Conservation (phyloP, 352 stramenopile genomes). For the Pythium sp. region DNA sequence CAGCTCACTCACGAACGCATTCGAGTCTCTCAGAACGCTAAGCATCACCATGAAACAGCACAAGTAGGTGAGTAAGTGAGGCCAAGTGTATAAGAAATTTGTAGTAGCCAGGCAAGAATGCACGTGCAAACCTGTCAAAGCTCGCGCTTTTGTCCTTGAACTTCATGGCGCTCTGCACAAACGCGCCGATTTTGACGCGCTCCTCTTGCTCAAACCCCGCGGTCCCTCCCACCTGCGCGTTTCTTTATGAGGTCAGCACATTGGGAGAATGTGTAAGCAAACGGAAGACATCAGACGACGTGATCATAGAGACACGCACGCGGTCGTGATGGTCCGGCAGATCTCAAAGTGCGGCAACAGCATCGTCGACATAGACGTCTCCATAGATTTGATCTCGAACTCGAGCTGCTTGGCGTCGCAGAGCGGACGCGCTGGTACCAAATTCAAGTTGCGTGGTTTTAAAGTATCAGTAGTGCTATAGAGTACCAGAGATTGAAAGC, state of each 20-base stretch:
- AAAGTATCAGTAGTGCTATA: background rate
- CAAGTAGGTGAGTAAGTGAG: background rate
- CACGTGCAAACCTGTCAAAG: constrained; percentile 29
- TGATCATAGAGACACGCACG: constrained; percentile 24
- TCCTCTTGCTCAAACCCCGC: constrained; percentile 26
- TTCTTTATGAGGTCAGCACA: constrained; percentile 17
- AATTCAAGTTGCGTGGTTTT: no score
- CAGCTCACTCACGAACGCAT: constrained; percentile 30
- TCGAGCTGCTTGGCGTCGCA: constrained; percentile 33
- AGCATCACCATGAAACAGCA: background rate
- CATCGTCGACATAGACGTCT: constrained; percentile 49
- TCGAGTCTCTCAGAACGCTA: constrained; percentile 33
- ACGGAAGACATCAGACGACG: background rate
- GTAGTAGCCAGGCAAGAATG: background rate
- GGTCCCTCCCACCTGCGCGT: constrained; percentile 33
- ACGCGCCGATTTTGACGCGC: constrained; percentile 27
- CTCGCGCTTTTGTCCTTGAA: constrained; percentile 26
- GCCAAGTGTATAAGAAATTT: background rate
- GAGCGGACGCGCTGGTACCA: constrained; percentile 31
- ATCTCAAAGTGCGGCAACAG: constrained; percentile 52
- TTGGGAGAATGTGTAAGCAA: background rate
- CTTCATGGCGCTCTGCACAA: constrained; percentile 28
- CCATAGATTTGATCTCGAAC: constrained; percentile 38
- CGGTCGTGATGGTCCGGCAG: constrained; percentile 49
- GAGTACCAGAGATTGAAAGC: background rate